These are phyloP conservation scores for Sporothrix pseudoabietina DNA, from an alignment of 2,329 filamentous ascomycete genomes.

Conservation along the genomic window DNA sequence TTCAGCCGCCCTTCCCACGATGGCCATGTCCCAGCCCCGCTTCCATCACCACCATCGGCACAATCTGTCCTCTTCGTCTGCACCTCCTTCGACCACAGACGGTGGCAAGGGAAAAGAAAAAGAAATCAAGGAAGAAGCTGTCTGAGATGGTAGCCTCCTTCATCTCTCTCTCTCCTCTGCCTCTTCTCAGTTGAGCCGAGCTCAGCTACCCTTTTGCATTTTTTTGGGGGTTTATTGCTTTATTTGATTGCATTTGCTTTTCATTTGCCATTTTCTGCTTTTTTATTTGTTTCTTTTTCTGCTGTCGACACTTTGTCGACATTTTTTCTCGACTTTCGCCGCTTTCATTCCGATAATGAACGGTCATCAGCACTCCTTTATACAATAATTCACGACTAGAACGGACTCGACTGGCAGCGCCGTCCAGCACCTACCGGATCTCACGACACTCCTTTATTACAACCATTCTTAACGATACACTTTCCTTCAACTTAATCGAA, in stretches of 20 bases:
- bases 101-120: slow-evolving; percentile 43
- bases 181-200: slow-evolving; percentile 7
- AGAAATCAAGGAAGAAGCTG: slow-evolving; percentile 35
- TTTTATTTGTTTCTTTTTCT: not conserved
- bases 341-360: slow-evolving; percentile 35
- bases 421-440: slow-evolving; percentile 40
- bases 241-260: slow-evolving; percentile 22
- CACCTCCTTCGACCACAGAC: slow-evolving; percentile 41
- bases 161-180: not conserved
- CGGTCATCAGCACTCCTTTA: slow-evolving; percentile 32
- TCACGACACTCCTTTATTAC: slow-evolving; percentile 40
- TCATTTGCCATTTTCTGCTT: slow-evolving; percentile 32
- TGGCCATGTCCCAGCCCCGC: slow-evolving; percentile 43
- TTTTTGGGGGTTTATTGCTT: not conserved
- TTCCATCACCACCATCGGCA: slow-evolving; percentile 46
- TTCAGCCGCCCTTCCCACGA: slow-evolving; percentile 47
- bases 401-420: slow-evolving; percentile 30
- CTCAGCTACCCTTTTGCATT: slow-evolving; percentile 20
- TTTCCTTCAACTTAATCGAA: slow-evolving; percentile 41
- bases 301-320: slow-evolving; percentile 19
- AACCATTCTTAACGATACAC: slow-evolving; percentile 37
- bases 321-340: slow-evolving; percentile 33
- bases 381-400: slow-evolving; percentile 25
- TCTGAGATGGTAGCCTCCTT: slow-evolving; percentile 13
- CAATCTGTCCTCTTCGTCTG: slow-evolving; percentile 42